Base-by-base conservation (phyloP, 108 stramenopile genomes). In the Bacterosira constricta region DNA sequence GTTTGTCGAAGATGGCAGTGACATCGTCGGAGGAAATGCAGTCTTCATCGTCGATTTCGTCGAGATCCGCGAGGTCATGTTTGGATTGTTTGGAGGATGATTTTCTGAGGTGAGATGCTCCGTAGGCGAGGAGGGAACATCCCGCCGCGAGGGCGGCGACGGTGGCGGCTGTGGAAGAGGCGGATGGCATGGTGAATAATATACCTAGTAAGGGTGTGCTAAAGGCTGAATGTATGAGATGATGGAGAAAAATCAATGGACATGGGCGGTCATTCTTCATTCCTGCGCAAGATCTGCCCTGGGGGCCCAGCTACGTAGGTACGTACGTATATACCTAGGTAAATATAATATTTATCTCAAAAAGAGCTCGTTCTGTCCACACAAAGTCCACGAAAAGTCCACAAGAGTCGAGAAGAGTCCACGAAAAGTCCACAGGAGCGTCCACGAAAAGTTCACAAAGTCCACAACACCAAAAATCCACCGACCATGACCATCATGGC, bases 11-110 rank as follows among this genome's bases (percentile, higher is more conserved):
- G 46, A 95, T 83, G 63, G 86, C 79, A 26, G 52, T 57, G 20
- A 95, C 91, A 36, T 90, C 88, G 21, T 92, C 90, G 23, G 76
- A 72, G 30, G 89, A 76, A 63, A 95, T 91, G 65, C 60, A 84
- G 31, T 91, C 93, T 18, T 74, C 68, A 47, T 63, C 75, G 42
- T 78, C 75, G 38, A 81, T 79, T 17, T 90, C 88, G 53, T 90
- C 89, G 62, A 85, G 69, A 25, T 88, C 86, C 44, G 61, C 75
- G 56, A 85, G 46, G 29, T 54, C 53, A 9, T 36, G 46, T 13
- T 47, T 62, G 36, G 66, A 27, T 41, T 23, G 31, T 32, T 39
- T 66, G n/a, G 60, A 27, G 18, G 66, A 38, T 25, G 44, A 46
- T n/a, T 52, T 63, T 10, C 52, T 46, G 56, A 79, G 77, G 53